These are phyloP conservation scores for Phytophthora macrochlamydospora DNA, from an alignment of 352 stramenopile genomes.

Conservation along the genomic window DNA sequence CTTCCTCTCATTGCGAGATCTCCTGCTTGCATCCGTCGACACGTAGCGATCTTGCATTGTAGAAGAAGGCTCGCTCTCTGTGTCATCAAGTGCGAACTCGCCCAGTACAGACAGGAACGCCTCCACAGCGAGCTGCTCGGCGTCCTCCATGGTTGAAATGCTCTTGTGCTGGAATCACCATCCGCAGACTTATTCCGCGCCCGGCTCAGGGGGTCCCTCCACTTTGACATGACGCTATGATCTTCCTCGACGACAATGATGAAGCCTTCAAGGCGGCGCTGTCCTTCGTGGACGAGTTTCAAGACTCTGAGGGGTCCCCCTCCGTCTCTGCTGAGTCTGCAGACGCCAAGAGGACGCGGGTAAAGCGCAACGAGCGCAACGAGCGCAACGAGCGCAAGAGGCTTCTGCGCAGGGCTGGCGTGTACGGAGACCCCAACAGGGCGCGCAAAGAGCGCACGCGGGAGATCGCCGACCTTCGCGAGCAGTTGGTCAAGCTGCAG, in stretches of 20 bases:
- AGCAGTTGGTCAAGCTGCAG: constrained; percentile 57
- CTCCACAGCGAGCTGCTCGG: not conserved
- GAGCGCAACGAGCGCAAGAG: constrained; percentile 29
- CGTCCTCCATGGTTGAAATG: not conserved
- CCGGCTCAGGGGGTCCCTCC: not conserved
- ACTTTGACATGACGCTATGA: not conserved
- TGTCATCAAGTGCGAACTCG: not conserved
- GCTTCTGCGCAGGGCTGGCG: constrained; percentile 24
- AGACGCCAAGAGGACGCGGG: constrained; percentile 1
- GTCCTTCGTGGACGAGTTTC: constrained; percentile 29
- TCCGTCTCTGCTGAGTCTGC: not conserved
- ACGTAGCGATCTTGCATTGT: no score
- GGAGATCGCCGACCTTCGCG: constrained; percentile 59
- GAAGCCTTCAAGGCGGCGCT: constrained; percentile 22
- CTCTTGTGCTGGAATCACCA: no score
- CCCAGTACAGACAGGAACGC: not conserved
- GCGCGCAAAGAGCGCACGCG: constrained; percentile 44
- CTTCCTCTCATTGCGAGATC: not conserved
- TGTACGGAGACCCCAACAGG: constrained; percentile 30
- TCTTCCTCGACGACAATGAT: constrained; percentile 21
- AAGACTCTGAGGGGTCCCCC: not conserved
- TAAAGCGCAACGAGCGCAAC: constrained; percentile 6
- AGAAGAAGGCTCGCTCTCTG: not conserved
- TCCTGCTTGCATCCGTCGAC: not conserved
- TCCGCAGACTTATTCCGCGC: no score